Evolutionary conservation across 352 stramenopile genomes (phyloP).

Genomic region (Globisporangium paroecandrum): DNA sequence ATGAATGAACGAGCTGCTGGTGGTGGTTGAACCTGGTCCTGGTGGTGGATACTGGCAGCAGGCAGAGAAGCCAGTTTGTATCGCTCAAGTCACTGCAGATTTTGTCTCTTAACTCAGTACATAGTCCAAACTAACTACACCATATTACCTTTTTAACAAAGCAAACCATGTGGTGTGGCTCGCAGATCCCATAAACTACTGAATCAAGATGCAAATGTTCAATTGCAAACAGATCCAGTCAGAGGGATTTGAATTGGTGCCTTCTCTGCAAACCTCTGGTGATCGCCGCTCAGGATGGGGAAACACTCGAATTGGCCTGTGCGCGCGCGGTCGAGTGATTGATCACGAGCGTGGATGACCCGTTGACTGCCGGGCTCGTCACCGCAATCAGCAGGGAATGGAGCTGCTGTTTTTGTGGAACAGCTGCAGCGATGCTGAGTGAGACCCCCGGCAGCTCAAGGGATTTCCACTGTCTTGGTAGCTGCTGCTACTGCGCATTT

Average conservation of each 20-base stretch:
- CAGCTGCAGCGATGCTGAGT: too few species aligned
- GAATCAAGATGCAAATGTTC: neutral
- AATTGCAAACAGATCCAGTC: neutral
- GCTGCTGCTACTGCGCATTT: neutral
- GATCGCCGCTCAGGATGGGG: neutral
- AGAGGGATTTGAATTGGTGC: neutral
- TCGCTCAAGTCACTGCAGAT: neutral
- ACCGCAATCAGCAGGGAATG: neutral
- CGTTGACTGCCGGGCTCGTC: neutral
- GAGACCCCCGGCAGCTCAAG: too few species aligned
- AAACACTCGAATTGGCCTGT: neutral
- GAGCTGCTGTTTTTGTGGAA: too few species aligned
- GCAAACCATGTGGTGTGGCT: too few species aligned
- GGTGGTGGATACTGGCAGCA: neutral
- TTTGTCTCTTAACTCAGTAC: neutral
- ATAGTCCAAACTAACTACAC: too few species aligned
- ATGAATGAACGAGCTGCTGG: too few species aligned
- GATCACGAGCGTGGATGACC: neutral
- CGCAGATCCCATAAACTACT: too few species aligned
- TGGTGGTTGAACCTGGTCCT: too few species aligned
- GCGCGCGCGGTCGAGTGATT: neutral
- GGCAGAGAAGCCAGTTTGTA: neutral
- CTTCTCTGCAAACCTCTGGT: neutral
- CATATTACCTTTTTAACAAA: too few species aligned
- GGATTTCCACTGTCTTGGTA: too few species aligned